Conservation (phyloP, 1,139 yeast species). For the Yamadazyma oceani region DNA sequence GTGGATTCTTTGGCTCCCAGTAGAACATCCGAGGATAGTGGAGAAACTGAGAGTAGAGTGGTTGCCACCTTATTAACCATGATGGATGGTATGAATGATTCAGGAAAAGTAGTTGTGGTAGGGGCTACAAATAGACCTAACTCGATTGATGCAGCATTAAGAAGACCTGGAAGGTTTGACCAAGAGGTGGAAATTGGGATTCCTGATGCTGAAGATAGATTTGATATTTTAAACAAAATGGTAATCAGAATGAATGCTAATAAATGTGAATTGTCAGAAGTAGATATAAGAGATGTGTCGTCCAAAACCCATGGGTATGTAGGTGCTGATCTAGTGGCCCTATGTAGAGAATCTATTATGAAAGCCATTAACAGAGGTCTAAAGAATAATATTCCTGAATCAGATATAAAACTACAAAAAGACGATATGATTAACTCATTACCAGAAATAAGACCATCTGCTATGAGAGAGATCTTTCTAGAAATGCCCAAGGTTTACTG, state of each 20-base stretch:
- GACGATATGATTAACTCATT: slow-evolving; percentile 68
- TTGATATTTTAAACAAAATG: slow-evolving; percentile 62
- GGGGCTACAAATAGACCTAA: slow-evolving; percentile 84
- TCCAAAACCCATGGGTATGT: slow-evolving; percentile 59
- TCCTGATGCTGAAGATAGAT: slow-evolving; percentile 69
- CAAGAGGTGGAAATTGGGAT: slow-evolving; percentile 80
- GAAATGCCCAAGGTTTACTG: slow-evolving; percentile 94
- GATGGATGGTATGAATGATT: slow-evolving; percentile 84
- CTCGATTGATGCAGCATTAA: slow-evolving; percentile 59
- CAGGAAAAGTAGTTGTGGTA: slow-evolving; percentile 70
- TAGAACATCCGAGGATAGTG: slow-evolving; percentile 78
- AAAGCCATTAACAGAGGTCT: slow-evolving; percentile 69
- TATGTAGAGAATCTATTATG: slow-evolving; percentile 88
- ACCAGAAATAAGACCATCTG: slow-evolving; percentile 84
- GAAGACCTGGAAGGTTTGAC: slow-evolving; percentile 78
- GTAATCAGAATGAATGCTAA: slow-evolving; percentile 55
- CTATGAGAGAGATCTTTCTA: slow-evolving; percentile 91
- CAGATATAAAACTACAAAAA: slow-evolving; percentile 29
- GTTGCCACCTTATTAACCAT: slow-evolving; percentile 85
- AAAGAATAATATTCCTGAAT: slow-evolving; percentile 19
- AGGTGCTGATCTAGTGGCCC: slow-evolving; percentile 87
- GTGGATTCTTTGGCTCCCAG: slow-evolving; percentile 88
- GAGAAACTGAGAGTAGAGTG: slow-evolving; percentile 85
- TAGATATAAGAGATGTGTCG: slow-evolving; percentile 60
- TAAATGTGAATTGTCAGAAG: slow-evolving; percentile 54